Evolutionary conservation across 2,329 filamentous ascomycete genomes (phyloP), one percentile per base, ranked within the genome.

Genomic region (Botrytis galanthina): DNA sequence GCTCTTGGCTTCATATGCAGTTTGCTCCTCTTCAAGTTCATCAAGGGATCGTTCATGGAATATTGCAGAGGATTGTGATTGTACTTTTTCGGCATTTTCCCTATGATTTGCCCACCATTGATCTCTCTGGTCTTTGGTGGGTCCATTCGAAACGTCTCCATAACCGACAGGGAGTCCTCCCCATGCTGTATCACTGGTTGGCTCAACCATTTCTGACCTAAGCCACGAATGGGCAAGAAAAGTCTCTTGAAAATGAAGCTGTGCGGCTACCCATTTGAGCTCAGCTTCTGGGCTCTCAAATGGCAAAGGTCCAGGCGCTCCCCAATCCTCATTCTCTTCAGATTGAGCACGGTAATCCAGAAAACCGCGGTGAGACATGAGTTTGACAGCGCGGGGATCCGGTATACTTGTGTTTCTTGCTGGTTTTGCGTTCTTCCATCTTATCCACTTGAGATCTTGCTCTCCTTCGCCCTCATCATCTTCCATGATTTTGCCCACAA

Each of bases 401-500:
- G 26, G 29, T 35, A 3, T 46, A 39, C 26, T 8, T 35, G 16
- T 54, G 35, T 20, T 32, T 14, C 42, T 61, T 14, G 18, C 44
- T 46, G 64, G 64, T 35, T 32, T 73, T 5, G 64, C 44, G 32
- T 54, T 70, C 37, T 54, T 73, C 71, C 51, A 73, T 62, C n/a
- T 39, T n/a, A 70, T 22, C 71, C 71, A 73, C 20, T n/a, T 39
- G 7, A n/a, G 29, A 46, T 73, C 71, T 37, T 69, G 71, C 32
- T 73, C 60, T 22, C 59, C 72, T 42, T 59, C 68, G 9, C 67
- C 72, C 26, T 71, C 72, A 71, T 64, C 59, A 8, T 63, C 35
- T 46, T 73, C 67, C 42, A 44, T 12, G 39, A 73, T 64, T 42
- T 73, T 71, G 12, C 29, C 16, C 32, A 73, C 62, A 7, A 80